These are phyloP conservation scores for Macaranga tanarius DNA, from an alignment of 441 rosid species.

Conservation along the genomic window DNA sequence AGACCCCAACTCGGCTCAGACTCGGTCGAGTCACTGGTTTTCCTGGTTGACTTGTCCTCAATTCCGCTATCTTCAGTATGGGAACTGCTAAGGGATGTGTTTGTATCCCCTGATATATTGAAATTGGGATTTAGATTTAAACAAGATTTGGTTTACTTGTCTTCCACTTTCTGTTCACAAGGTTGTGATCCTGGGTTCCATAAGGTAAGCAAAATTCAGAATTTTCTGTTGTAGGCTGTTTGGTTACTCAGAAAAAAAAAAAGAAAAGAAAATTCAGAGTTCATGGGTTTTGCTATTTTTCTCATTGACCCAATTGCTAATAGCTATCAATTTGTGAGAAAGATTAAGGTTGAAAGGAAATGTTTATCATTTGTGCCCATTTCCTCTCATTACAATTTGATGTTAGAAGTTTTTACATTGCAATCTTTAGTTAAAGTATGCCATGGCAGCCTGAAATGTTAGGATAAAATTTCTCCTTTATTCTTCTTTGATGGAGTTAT, in stretches of 20 bases:
- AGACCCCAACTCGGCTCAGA: conserved; percentile 20
- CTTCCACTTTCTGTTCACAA: conserved; percentile 67
- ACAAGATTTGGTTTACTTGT: conserved; percentile 80
- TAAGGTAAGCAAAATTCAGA: conserved; percentile 44
- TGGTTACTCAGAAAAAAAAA: not conserved
- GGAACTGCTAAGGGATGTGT: conserved; percentile 54
- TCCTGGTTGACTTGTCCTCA: conserved; percentile 61
- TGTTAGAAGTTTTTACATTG: too few relatives aligned
- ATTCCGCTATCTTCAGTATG: conserved; percentile 54
- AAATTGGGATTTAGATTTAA: conserved; percentile 80
- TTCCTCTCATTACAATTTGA: not conserved
- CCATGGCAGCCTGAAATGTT: too few relatives aligned
- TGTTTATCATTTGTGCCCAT: not conserved
- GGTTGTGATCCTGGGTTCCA: conserved; percentile 68
- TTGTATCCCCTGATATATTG: conserved; percentile 71
- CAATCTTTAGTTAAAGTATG: too few relatives aligned
- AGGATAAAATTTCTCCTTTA: too few relatives aligned
- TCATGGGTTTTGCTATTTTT: not conserved
- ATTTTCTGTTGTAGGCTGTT: not conserved
- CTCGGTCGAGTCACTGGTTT: conserved; percentile 46
- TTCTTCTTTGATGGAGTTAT: not conserved
- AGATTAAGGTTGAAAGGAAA: not conserved
- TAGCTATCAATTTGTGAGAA: not conserved
- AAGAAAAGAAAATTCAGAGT: not conserved
- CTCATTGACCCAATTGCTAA: not conserved